Base-by-base conservation (phyloP, 768 basidiomycete genomes). In the Rossbeevera mucosa region DNA sequence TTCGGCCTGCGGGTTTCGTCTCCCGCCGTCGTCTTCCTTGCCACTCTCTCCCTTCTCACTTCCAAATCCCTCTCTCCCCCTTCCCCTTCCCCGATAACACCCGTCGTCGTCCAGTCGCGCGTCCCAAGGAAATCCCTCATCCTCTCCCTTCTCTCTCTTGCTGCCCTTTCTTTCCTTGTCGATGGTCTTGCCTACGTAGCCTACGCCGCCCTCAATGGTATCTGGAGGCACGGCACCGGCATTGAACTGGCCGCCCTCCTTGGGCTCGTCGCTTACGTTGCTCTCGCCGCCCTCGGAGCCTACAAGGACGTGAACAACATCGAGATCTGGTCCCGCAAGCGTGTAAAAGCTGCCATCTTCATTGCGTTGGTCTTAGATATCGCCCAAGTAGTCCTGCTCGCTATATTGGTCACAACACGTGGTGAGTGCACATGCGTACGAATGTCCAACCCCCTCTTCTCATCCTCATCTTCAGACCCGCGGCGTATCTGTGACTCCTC, bases 121-220 rank as follows among this genome's bases (percentile, higher is more conserved):
- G 75, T 84, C 48, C 92, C 93, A 38, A 85, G 94, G 64, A 82
- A 87, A 53, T 78, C 79, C 38, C 70, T 84, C 54, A 92, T 97
- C 64, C 76, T 94, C 44, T 67, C 77, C 40, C 72, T 91, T 54
- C 76, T 94, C 44, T 80, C 86, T 46, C 72, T 93, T 48, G 65
- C 78, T 21, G 79, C 88, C n/a, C 67, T 86, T 47, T 83, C 86
- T 14, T 94, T 83, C 65, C 74, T 94, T 47, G 69, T 82, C 26
- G 91, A 95, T 63, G 93, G 90, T 13, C 74, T 86, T 28, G 76
- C 85, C 14, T 85, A 89, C 60, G 80, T 87, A 40, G 71, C 80
- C 5, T 79, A 76, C 63, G 79, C 84, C 18, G 74, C 92, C 40
- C 63, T 91, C 51, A 74, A 79, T 58, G 81, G 83, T 59, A 54